A percentile compares a stretch with the other conserved stretches of the same genome.
Conservation (phyloP, 2,329 filamentous ascomycete genomes). For the Fusarium drepaniforme region DNA sequence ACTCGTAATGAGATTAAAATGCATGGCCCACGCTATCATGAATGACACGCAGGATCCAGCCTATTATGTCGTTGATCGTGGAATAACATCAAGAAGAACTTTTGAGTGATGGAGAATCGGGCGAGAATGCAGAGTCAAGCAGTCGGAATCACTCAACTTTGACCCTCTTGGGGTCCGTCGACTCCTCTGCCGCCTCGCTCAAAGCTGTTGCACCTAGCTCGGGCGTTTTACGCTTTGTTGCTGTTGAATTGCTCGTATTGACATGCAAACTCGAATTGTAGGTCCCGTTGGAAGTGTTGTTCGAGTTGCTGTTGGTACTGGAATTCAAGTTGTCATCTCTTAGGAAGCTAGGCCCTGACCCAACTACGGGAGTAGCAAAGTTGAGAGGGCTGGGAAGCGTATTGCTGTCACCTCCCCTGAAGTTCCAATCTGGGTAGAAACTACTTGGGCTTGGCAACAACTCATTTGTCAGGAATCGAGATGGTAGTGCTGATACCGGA, state of each 20-base stretch:
- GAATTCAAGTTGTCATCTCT: constrained; percentile 62
- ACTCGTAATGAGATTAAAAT: not conserved
- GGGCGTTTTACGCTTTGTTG: constrained; percentile 69
- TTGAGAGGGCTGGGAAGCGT: constrained; percentile 93
- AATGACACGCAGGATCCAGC: constrained; percentile 35
- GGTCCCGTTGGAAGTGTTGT: constrained; percentile 23
- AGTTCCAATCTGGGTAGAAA: constrained; percentile 94
- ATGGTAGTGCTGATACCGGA: constrained; percentile 93
- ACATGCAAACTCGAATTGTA: constrained; percentile 38
- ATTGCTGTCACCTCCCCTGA: constrained; percentile 78
- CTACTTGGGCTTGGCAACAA: constrained; percentile 91
- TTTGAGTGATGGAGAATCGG: constrained; percentile 14
- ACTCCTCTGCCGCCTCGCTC: constrained; percentile 56
- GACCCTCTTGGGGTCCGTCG: constrained; percentile 64
- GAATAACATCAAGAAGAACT: constrained; percentile 22
- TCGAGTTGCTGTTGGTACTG: constrained; percentile 28
- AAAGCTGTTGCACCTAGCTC: constrained; percentile 59
- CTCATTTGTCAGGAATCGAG: constrained; percentile 88
- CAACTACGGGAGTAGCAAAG: constrained; percentile 84
- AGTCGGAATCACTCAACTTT: constrained; percentile 59
- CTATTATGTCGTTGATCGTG: constrained; percentile 25
- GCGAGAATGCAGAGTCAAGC: not conserved
- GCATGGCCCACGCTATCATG: constrained; percentile 13
- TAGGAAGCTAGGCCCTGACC: constrained; percentile 72
- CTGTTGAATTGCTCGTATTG: constrained; percentile 29